These are phyloP conservation scores for Zoysia japonica DNA, from an alignment of 176 grass and related monocot genomes.

Conservation along the genomic window DNA sequence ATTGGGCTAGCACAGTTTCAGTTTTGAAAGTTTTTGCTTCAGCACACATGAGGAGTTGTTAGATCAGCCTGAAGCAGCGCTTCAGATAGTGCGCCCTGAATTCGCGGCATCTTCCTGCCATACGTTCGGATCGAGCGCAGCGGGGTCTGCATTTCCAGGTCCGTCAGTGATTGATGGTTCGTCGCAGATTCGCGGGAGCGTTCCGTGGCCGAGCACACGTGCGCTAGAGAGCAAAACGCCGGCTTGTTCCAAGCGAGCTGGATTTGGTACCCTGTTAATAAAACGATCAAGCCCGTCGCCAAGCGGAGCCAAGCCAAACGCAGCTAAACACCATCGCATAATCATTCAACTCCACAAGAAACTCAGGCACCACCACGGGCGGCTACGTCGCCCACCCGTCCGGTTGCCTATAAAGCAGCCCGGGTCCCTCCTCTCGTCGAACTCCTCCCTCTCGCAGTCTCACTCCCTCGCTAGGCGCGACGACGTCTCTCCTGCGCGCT, in stretches of 20 bases:
- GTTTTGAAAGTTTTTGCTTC: not conserved
- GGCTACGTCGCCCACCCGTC: not conserved
- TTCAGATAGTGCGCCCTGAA: not conserved
- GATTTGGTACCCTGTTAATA: too few species aligned
- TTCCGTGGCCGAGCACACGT: not conserved
- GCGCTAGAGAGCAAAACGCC: not conserved
- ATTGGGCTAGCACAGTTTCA: not conserved
- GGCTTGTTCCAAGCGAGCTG: not conserved
- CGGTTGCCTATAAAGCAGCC: slow-evolving; percentile 34
- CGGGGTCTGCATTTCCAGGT: not conserved
- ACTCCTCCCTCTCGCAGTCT: slow-evolving; percentile 9
- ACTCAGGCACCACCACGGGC: not conserved
- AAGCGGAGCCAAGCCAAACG: not conserved
- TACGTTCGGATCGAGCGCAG: not conserved
- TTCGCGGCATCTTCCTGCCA: not conserved
- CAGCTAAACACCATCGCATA: not conserved
- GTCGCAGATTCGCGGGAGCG: not conserved
- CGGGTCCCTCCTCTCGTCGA: not conserved
- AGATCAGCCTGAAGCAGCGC: not conserved
- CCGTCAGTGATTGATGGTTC: not conserved
- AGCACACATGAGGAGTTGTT: not conserved
- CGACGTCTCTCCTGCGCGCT: not conserved
- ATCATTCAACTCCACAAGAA: not conserved
- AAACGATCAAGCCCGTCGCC: too few species aligned
- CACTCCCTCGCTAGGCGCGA: not conserved